phyloP scores from a whole-genome alignment of 2,329 filamentous ascomycete species.

The Diaporthe ilicicola region DNA sequence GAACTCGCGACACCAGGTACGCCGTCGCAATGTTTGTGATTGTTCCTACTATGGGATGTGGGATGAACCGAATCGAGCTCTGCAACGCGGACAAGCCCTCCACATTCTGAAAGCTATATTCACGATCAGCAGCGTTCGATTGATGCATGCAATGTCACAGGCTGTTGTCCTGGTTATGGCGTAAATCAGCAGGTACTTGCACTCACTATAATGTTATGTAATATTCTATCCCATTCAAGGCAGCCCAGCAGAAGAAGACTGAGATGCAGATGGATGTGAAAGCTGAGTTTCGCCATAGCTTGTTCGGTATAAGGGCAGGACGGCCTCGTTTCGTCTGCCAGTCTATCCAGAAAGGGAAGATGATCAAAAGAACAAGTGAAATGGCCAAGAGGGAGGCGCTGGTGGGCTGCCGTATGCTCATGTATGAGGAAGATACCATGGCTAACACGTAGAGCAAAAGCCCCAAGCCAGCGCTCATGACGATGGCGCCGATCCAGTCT shows the following conservation, averaged over 20 bases:
- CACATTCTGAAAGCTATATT: too few relatives aligned
- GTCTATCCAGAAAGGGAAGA: slow-evolving; percentile 64
- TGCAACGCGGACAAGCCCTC: too few relatives aligned
- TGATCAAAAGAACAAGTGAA: slow-evolving; percentile 51
- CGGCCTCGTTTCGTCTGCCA: slow-evolving; percentile 54
- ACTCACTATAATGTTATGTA: slow-evolving; percentile 55
- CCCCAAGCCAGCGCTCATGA: slow-evolving; percentile 54
- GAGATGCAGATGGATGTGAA: slow-evolving; percentile 64
- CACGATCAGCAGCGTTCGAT: too few relatives aligned
- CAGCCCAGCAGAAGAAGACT: slow-evolving; percentile 55
- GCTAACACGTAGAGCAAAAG: slow-evolving; percentile 61
- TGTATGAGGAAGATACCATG: slow-evolving; percentile 47
- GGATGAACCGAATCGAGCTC: too few relatives aligned
- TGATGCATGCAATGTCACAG: too few relatives aligned
- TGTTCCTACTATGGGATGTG: too few relatives aligned
- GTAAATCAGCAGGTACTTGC: too few relatives aligned
- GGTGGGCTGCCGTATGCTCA: slow-evolving; percentile 47
- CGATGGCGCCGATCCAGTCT: slow-evolving; percentile 60
- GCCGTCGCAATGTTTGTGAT: too few relatives aligned
- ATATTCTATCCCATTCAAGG: slow-evolving; percentile 54
- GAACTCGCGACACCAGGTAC: too few relatives aligned
- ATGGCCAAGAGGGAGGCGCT: slow-evolving; percentile 55
- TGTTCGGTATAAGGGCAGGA: slow-evolving; percentile 68
- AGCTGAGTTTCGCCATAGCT: slow-evolving; percentile 62
- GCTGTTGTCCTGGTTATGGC: slow-evolving; percentile 60